Evolutionary conservation across 805 yeast species (phyloP), one percentile per base, ranked within the genome.

Genomic region (Ogataea minuta): DNA sequence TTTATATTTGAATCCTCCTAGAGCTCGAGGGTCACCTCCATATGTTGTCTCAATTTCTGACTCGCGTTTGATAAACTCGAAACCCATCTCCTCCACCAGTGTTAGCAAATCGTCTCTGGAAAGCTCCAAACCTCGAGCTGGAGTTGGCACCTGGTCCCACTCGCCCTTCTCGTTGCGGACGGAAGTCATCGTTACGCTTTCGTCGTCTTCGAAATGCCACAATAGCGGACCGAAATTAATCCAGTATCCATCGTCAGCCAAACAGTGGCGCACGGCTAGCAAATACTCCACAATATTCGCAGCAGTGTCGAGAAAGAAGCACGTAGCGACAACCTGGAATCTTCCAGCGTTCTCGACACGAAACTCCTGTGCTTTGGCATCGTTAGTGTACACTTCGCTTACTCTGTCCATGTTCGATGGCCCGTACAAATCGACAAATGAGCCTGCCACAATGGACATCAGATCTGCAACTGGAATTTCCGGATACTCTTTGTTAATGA

Each of bases 371-470:
- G 79, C 76, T 4, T 48, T 43, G 1, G 57, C 62, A 37, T 68
- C 74, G 6, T 52, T 41, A 3, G 70, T 54, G 45, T 65, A 69
- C 1, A 62, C 50, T 2, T 66, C 70, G 2, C 70, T 55, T 4
- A 59, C 34, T 11, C 57, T 53, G 4, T 37, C 43, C 34, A 68
- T 45, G 34, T 60, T 56, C 1, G 61, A 54, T 0, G 81, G 79
- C 0, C 86, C 85, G 54, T 80, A 81, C 12, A 82, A 60, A 45
- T 82, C 89, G 4, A 71, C 70, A 54, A 84, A 84, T 0, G 85
- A 79, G 0, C 93, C 93, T 0, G 88, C 79, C 1, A 79, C 72
- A 73, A 84, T 81, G 0, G 85, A 75, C 84, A 84, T 76, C 31
- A 77, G 57, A 6, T 77, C 78, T 10, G 56, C 66, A 24, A 69